Base-by-base conservation (phyloP, 371 early-diverging fungal genomes). In the Mucor racemosus region DNA sequence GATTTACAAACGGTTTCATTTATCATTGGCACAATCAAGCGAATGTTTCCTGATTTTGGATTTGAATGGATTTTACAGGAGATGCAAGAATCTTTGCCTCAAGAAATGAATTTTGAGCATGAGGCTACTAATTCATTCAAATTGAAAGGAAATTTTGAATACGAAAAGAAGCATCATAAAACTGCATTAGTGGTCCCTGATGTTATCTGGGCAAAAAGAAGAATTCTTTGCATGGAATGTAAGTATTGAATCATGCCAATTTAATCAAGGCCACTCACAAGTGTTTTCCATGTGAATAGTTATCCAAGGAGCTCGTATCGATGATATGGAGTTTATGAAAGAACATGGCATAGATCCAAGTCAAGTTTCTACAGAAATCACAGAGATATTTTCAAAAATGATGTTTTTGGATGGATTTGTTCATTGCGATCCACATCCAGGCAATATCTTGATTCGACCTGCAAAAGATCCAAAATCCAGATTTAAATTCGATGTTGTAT, bases 1-100 rank as follows among this genome's bases (percentile, higher is more conserved):
- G 98, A 98, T 69, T 89, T 96, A 67, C 82, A 85, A 7, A 90
- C 94, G 0, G 89, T 91, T 4, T 79, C 87, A 0, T 80, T 83
- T 4, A 76, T 94, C 48, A 84, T 93, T 14, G 66, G 76, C 21
- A 71, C 87, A 17, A 85, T 93, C 57, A 88, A 91, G 60, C 78
- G 83, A 33, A 74, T 90, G 7, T 95, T 97, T 68, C 95, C 96
- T 0, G 92, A 93, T 15, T 97, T 98, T 74, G 91, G 94, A 60
- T 94, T 98, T 69, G 88, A 78, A 60, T 98, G 98, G 98, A 73
- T 98, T 14, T 88, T 90, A 50, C 89, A 92, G 6, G 97, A 98
- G 71, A 89, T 98, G 92, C 80, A 87, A 58, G 80, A 84, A 70
- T 91, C 88, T 15, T 76, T 98, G 59, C 97, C 97, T 8, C 81